Base-by-base conservation (phyloP, 2,329 filamentous ascomycete genomes). In the Hysterium pulicare region DNA sequence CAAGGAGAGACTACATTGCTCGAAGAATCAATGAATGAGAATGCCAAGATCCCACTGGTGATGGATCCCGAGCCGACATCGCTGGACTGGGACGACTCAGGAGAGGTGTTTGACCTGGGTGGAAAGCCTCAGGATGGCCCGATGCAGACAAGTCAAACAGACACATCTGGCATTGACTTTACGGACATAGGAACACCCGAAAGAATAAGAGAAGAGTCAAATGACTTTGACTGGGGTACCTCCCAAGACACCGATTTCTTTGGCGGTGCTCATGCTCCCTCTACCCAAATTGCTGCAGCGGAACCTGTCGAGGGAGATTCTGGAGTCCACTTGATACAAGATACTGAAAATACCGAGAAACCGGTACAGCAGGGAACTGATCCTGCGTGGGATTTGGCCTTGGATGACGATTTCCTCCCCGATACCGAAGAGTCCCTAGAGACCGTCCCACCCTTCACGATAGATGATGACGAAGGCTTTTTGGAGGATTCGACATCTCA, bases 391-490 rank as follows among this genome's bases (percentile, higher is more conserved):
- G 81, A 88, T 50, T 85, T 87, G 35, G 87, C 88, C 33, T 79
- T 96, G 55, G 87, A 87, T 37, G 85, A 90, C 50, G 82, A 89
- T 46, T 72, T 87, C 10, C 64, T 82, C 2, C 79, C 81, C 8
- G 81, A 87, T 23, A 68, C 74, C 11, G 60, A 66, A 2, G 59
- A 62, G 20, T 71, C 71, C 24, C 46, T 58, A 3, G 71, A 74
- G 32, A 75, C 61, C 1, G 24, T 28, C 13, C 24, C 24, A 28
- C 24, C 24, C 8, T 82, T 91, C 52, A 83, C 90, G 50, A 82
- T 86, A 34, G 90, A 90, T 52, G 90, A 95, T 61, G 87, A 87
- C 50, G 86, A 90, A 57, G 90, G 88, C 0, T 86, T 96, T 46
- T 71, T 96, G 8, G 84, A 95, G 5, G 90, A 90, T 44, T 74